A percentile compares a stretch with the other conserved stretches of the same genome.
Evolutionary conservation across 1,284 basidiomycete genomes (phyloP).

Genomic region (Sporisorium scitamineum): DNA sequence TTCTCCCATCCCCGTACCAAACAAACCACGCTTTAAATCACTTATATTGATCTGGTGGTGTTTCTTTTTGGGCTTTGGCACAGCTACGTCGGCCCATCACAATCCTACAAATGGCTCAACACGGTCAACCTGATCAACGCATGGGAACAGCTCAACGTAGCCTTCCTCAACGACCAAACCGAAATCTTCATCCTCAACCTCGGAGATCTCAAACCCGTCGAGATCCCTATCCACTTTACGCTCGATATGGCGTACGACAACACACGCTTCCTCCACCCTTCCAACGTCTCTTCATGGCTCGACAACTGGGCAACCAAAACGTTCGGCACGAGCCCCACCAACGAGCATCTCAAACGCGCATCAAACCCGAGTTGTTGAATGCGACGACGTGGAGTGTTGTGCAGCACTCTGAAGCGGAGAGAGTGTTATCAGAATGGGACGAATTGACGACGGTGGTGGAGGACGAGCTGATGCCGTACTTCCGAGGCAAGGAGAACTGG

Average conservation of each 20-base stretch:
- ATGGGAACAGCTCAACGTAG: constrained; percentile 51
- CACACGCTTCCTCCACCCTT: constrained; percentile 46
- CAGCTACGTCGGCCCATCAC: constrained; percentile 68
- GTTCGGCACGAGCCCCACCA: constrained; percentile 73
- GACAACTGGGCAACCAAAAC: constrained; percentile 76
- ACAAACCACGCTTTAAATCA: too few species aligned
- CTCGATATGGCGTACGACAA: constrained; percentile 76
- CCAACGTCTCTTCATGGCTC: constrained; percentile 73
- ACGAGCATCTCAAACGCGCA: constrained; percentile 69
- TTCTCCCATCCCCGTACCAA: too few species aligned
- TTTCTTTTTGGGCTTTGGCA: too few species aligned
- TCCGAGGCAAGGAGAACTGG: constrained; percentile 18
- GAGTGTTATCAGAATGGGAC: constrained; percentile 11
- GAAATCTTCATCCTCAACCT: constrained; percentile 70
- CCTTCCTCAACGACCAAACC: constrained; percentile 52
- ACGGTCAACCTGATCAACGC: constrained; percentile 56
- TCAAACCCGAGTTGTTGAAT: constrained; percentile 79
- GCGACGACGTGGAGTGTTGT: constrained; percentile 76
- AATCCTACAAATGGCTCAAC: constrained; percentile 70
- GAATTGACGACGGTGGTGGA: constrained; percentile 15
- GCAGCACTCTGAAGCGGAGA: constrained; percentile 77
- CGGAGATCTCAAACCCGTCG: constrained; percentile 80
- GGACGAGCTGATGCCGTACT: constrained; percentile 16
- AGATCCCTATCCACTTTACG: constrained; percentile 78
- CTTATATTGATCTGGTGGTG: too few species aligned